Base-by-base conservation (phyloP, 768 basidiomycete genomes). In the Daedaleopsis sinensis region DNA sequence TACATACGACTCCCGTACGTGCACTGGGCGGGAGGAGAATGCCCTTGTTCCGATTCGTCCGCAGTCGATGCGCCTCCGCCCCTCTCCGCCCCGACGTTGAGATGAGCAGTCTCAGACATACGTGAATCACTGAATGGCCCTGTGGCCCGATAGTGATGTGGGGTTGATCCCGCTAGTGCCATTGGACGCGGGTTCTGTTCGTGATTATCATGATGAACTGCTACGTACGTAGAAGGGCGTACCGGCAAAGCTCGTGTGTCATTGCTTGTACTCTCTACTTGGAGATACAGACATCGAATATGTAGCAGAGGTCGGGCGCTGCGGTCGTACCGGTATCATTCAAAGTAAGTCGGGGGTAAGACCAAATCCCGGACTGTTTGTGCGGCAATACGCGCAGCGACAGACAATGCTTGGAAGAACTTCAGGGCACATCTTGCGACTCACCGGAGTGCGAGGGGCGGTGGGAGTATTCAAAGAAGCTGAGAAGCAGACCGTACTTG, bases 201-300 rank as follows among this genome's bases (percentile, higher is more conserved):
- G 27, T 52, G 51, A 52, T 52, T 52, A 52, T 52, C 51, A 52
- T 52, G 51, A 52, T 52, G 51, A 16, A 38, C 32, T 32, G 27
- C 27, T 32, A 32, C 7, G 27, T 32, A 32, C 27, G 27, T 32
- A 32, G 27, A 3, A 32, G 27, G n/a, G n/a, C n/a, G n/a, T n/a
- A n/a, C n/a, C n/a, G n/a, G n/a, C n/a, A n/a, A n/a, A n/a, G n/a
- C n/a, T n/a, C n/a, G n/a, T n/a, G n/a, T n/a, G n/a, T n/a, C n/a
- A n/a, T n/a, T n/a, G n/a, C n/a, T n/a, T n/a, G n/a, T n/a, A n/a
- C n/a, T n/a, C n/a, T n/a, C n/a, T n/a, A n/a, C n/a, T n/a, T n/a
- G n/a, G n/a, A n/a, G n/a, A n/a, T 32, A 32, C 27, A 32, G 27
- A 32, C 3, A 32, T 7, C 27, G 7, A 32, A 32, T 32, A 32